Evolutionary conservation across 108 stramenopile species (phyloP).

Genomic region (Thalassiosira profunda): DNA sequence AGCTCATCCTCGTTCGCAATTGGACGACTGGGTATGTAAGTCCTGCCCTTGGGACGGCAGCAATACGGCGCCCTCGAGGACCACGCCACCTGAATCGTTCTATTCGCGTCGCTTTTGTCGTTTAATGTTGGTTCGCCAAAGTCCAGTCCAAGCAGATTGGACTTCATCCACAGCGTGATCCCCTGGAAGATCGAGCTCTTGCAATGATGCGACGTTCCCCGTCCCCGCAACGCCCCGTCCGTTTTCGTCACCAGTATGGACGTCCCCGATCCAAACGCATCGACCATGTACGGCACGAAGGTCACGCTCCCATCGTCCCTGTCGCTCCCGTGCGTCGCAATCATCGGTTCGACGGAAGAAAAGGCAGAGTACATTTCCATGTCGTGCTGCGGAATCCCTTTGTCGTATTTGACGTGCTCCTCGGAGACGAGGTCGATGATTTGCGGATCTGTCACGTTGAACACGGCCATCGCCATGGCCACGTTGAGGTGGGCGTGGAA

Average conservation of each 20-base stretch:
- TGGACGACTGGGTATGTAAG: background rate
- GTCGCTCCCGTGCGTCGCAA: too few relatives aligned
- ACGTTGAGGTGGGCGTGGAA: slow-evolving; percentile 18
- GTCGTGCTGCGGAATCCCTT: background rate
- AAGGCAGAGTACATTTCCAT: slow-evolving; percentile 4
- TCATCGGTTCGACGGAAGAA: slow-evolving; percentile 11
- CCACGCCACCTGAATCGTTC: slow-evolving; percentile 1
- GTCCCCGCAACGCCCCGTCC: background rate
- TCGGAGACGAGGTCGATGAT: slow-evolving; percentile 3
- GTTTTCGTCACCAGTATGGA: slow-evolving; percentile 12
- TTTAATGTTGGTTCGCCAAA: background rate
- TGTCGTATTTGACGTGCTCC: background rate
- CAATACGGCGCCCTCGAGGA: slow-evolving; percentile 19
- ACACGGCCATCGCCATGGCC: slow-evolving; percentile 15
- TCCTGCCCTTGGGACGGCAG: background rate
- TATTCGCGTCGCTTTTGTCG: background rate
- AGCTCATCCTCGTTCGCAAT: background rate
- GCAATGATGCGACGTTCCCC: slow-evolving; percentile 21
- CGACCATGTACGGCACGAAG: slow-evolving; percentile 1
- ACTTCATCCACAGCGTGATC: slow-evolving; percentile 1
- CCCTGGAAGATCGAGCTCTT: slow-evolving; percentile 17
- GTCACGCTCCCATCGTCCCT: too few relatives aligned
- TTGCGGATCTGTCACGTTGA: slow-evolving; percentile 16
- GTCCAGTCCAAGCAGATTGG: slow-evolving; percentile 3
- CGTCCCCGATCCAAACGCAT: slow-evolving; percentile 1